Base-by-base conservation (phyloP, 2,329 filamentous ascomycete genomes). In the Fusarium oxysporum region DNA sequence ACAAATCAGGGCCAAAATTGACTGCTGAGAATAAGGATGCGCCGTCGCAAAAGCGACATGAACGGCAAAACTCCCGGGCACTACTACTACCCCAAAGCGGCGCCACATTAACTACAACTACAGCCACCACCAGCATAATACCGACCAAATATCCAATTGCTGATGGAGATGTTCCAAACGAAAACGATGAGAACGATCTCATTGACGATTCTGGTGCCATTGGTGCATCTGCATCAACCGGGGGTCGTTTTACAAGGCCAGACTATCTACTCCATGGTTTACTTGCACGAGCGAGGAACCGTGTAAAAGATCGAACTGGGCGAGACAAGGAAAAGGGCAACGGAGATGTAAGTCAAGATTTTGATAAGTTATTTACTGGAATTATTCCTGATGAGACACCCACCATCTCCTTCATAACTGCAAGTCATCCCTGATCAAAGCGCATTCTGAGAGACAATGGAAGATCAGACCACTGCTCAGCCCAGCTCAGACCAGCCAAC, bases 391-490 rank as follows among this genome's bases (percentile, higher is more conserved):
- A 59, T 50, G 35, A 59, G 33, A 44, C 48, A 63, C n/a, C 47
- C 23, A 44, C 57, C 51, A 37, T 47, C 35, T 32, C 55, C 41
- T 41, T 63, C 65, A 62, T 66, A 43, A 56, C 47, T 65, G 37
- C 41, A 32, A 33, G 30, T 43, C 35, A 65, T 62, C 40, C 60
- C 54, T 62, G 62, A 63, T 60, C 33, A 19, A 53, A 61, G 28
- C 48, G 38, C 57, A 66, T 64, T 50, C n/a, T 50, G 51, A 38
- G 47, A 50, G 47, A 37, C 51, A 69, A 51, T 25, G 35, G 23
- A 60, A 60, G 53, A 77, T 77, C 75, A 77, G 75, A 56, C 75
- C 75, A 77, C 71, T 64, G 40, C 53, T 50, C 35, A 58, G 47
- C 70, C 68, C 74, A 75, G 68, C 38, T 61, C 19, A 28, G 35